Evolutionary conservation across 192 early-diverging fungal species (phyloP), one percentile per base, ranked within the genome.

Genomic region (Entophlyctis helioformis): DNA sequence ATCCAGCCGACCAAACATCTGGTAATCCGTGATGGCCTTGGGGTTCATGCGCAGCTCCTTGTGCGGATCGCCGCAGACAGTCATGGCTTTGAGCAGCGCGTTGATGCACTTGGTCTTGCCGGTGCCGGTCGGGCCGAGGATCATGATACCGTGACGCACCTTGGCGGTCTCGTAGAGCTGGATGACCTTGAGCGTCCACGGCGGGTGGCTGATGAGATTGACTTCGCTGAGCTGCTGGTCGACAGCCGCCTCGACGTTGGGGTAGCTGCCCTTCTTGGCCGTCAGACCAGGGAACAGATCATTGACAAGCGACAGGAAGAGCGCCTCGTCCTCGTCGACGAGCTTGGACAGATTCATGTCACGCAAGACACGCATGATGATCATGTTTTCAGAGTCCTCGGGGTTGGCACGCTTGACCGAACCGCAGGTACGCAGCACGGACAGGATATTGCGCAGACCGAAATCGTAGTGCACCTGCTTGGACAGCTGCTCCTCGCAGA

Each of bases 401-500:
- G 76, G 76, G 35, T 54, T 79, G 35, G 65, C 66, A 52, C 76
- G 61, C 49, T 79, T 79, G 10, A 70, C 76, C 3, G 76, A 74
- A 42, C 76, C 76, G 46, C 52, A 74, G 8, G 76, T 79, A 34
- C 76, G 58, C n/a, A 79, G 45, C 11, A 79, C 76, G 15, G 76
- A 72, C 16, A 79, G 63, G 56, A 79, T 79, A 48, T 79, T 79
- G 38, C 76, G 39, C 16, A 79, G 44, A 47, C 76, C 76, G 53
- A 79, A 79, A 53, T 79, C 76, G 53, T 79, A 79, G 54, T 79
- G 76, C 11, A 79, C 76, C 51, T 79, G 76, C 45, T 78, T 73
- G 11, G 76, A 79, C 12, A 79, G 54, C 50, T 79, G 76, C 53
- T 79, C 65, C 44, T 79, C 76, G 51, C 76, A 79, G 15, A 79